Evolutionary conservation across 148 eudicot genomes (phyloP).

Genomic region (Cornus suecica): DNA sequence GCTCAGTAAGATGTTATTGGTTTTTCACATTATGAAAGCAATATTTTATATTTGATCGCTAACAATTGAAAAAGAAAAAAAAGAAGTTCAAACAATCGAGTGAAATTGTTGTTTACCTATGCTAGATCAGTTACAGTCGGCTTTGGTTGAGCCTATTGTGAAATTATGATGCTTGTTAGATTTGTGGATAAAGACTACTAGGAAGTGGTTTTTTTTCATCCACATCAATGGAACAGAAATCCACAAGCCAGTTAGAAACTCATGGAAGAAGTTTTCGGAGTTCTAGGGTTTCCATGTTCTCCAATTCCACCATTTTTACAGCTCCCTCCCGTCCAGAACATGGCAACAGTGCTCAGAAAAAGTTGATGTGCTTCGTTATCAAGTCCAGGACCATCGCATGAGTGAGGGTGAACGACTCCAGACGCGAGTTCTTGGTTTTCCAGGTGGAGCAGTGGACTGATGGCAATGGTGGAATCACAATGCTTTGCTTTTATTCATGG

Average conservation of each 20-base stretch:
- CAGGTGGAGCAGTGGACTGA: constrained; percentile 13
- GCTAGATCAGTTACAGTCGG: too few species aligned
- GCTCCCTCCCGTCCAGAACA: constrained; percentile 18
- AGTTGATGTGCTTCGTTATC: constrained; percentile 8
- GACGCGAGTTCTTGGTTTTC: too few species aligned
- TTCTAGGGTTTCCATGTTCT: constrained; percentile 10
- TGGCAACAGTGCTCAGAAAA: constrained; percentile 12
- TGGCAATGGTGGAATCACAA: not conserved
- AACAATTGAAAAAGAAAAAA: not conserved
- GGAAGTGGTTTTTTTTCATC: constrained; percentile 56
- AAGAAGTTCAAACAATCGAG: not conserved
- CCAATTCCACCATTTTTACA: constrained; percentile 13
- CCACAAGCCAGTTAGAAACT: constrained; percentile 60
- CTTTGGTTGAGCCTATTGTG: too few species aligned
- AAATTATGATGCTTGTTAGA: too few species aligned
- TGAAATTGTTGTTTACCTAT: too few species aligned
- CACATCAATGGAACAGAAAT: too few species aligned
- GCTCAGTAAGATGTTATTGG: not conserved
- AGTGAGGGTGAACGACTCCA: constrained; percentile 37
- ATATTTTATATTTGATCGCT: not conserved
- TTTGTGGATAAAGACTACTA: too few species aligned
- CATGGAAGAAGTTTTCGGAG: constrained; percentile 55
- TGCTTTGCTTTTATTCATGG: not conserved
- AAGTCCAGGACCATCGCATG: constrained; percentile 10
- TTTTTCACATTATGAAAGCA: too few species aligned